Base-by-base conservation (phyloP, 495 filamentous ascomycete species). In the Lasiosphaeria miniovina region DNA sequence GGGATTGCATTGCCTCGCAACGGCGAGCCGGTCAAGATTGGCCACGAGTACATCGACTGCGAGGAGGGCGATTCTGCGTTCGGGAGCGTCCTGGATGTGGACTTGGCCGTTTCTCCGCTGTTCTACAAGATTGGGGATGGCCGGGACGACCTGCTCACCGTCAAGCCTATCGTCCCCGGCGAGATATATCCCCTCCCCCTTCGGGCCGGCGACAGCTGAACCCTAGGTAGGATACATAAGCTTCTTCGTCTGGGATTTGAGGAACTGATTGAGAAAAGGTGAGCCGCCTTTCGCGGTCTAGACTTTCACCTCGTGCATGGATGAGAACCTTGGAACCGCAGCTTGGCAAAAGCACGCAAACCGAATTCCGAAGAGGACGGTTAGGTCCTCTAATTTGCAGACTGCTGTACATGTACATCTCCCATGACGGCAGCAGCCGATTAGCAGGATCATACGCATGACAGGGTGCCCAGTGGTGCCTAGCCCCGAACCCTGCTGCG, bases 31-130 rank as follows among this genome's bases (percentile, higher is more conserved):
- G 56, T 68, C 14, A 11, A 56, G 40, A 71, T 71, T 34, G 63
- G 68, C 4, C 32, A 46, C 10, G 61, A 65, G 6, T 62, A 62
- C 50, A 49, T 66, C 49, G 65, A 71, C 54, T 68, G 65, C 49
- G 54, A 62, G 52, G 61, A 71, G 45, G 65, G 59, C 6, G 59
- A 61, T 40, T 12, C 33, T 2, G 17, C 52, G 34, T 41, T n/a
- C 3, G 63, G 63, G 4, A 15, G 7, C 8, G n/a, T 57, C 3
- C 33, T 52, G 35, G 38, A 6, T 6, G 65, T 71, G 9, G 68
- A 71, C 6, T 38, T 71, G 1, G 56, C 59, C 4, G 59, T 65
- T 6, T 49, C 33, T 4, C 68, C 65, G 10, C 59, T 60, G 4
- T 40, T 71, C 8, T 61, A 45, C 53, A 66, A 57, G 54, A 31